phyloP scores from a whole-genome alignment of 2,329 filamentous ascomycete species.

The Colletotrichum nymphaeae region DNA sequence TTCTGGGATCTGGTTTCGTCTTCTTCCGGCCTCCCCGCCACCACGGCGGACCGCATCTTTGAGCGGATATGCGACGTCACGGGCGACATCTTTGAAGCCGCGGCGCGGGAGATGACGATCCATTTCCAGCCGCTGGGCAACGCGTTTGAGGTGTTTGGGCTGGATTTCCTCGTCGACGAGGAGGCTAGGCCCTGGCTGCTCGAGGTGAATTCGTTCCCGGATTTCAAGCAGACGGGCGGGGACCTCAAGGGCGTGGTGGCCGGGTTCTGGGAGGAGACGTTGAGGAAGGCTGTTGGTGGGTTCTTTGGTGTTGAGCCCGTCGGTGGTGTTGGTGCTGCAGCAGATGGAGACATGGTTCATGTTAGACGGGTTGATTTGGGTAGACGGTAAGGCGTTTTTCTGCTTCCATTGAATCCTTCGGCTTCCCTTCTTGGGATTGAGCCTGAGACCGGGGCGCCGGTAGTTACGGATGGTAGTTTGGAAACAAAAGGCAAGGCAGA shows the following conservation, averaged over 20 bases:
- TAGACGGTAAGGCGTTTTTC: conserved; percentile 45
- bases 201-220: conserved; percentile 96
- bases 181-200: conserved; percentile 77
- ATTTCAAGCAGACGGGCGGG: conserved; percentile 91
- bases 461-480: neutral
- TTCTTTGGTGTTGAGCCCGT: conserved; percentile 67
- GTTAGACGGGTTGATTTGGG: conserved; percentile 67
- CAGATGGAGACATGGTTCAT: conserved; percentile 57
- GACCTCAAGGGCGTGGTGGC: conserved; percentile 78
- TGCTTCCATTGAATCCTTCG: no score
- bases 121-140: conserved; percentile 93
- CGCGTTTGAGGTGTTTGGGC: conserved; percentile 90
- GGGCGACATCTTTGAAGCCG: conserved; percentile 86
- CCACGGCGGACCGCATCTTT: conserved; percentile 73
- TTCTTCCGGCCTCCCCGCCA: conserved; percentile 38
- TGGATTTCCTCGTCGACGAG: conserved; percentile 88
- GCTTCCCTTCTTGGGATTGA: conserved; percentile 15
- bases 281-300: conserved; percentile 72
- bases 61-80: conserved; percentile 79
- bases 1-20: conserved; percentile 75
- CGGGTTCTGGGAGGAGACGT: conserved; percentile 80
- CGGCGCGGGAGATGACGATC: conserved; percentile 83
- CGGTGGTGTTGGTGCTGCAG: neutral
- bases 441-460: neutral
- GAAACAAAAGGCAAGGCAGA: neutral